Evolutionary conservation across 139 green algal genomes (phyloP), one percentile per base, ranked within the genome.

Genomic region (Chlorella sp.): DNA sequence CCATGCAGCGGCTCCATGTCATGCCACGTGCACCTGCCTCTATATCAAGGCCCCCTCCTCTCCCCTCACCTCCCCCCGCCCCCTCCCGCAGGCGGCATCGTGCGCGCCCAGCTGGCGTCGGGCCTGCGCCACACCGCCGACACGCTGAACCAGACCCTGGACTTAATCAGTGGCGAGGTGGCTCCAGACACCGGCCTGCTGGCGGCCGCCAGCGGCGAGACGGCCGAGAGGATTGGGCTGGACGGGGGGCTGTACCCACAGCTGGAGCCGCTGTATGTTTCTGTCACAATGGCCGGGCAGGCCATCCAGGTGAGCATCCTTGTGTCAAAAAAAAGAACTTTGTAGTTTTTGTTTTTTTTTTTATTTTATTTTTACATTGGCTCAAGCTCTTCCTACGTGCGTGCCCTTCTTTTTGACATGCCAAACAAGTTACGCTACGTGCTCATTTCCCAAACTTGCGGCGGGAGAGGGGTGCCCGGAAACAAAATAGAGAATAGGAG

Each of bases 181-280:
- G 66, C 48, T 11, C 28, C 84, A 15, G 87, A 81, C 42, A 57
- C 30, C 1, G 87, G 87, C 32, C 77, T 87, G 77, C 87, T 90
- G 77, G 78, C 60, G 7, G 78, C 61, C 0, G 78, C 66, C 30
- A 90, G 30, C 1, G 87, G 87, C 2, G 87, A 90, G 64, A 87
- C 87, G 0, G 21, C 57, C 0, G 64, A 90, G 79, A 79, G 78
- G 37, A 90, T 90, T n/a, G 87, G 87, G 19, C 57, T 90, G 22
- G 87, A 90, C 79, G 57, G 57, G 11, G 87, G 87, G 64, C 87
- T 90, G 24, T 86, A 81, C 22, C 57, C 78, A 0, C 32, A 39
- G 15, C 78, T 90, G 30, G 19, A 75, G 32, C 37, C 78, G 39
- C 78, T 90, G 11, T 90, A 87, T 61, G 40, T 16, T 42, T 32